These are phyloP conservation scores for Serendipita indica DNA, from an alignment of 768 basidiomycete species.

Conservation along the genomic window DNA sequence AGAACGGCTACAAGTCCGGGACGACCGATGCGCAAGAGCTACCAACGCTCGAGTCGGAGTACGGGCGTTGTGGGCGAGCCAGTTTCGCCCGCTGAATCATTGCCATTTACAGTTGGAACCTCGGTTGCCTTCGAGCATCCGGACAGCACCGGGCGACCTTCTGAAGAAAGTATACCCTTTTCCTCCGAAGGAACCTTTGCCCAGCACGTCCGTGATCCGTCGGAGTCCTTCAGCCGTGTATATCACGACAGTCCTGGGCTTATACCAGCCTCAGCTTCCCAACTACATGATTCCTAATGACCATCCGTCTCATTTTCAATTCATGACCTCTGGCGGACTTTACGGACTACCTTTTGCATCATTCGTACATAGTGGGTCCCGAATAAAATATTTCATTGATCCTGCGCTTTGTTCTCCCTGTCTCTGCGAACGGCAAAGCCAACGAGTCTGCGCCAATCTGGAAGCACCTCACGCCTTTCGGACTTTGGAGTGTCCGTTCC, in stretches of 20 bases:
- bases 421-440: conserved; percentile 78
- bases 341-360: not conserved
- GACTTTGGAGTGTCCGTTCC: conserved; percentile 25
- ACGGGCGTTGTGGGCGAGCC: not conserved
- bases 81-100: not conserved
- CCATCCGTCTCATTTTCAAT: not conserved
- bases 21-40: not conserved
- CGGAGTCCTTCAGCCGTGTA: not conserved
- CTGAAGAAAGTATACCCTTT: not conserved
- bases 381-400: not conserved
- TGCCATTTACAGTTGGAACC: conserved; percentile 7
- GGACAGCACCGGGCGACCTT: not conserved
- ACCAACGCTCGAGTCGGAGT: not conserved
- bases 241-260: not conserved
- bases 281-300: not conserved
- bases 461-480: conserved; percentile 65
- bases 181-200: not conserved
- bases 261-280: not conserved
- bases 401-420: conserved; percentile 19
- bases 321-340: not conserved
- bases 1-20: not conserved
- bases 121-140: conserved; percentile 6
- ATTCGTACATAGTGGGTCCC: not conserved
- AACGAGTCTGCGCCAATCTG: conserved; percentile 76
- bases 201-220: not conserved